A percentile compares a stretch with the other conserved stretches of the same genome.
phyloP scores from a whole-genome alignment of 352 stramenopile species.

The Thraustotheca clavata region DNA sequence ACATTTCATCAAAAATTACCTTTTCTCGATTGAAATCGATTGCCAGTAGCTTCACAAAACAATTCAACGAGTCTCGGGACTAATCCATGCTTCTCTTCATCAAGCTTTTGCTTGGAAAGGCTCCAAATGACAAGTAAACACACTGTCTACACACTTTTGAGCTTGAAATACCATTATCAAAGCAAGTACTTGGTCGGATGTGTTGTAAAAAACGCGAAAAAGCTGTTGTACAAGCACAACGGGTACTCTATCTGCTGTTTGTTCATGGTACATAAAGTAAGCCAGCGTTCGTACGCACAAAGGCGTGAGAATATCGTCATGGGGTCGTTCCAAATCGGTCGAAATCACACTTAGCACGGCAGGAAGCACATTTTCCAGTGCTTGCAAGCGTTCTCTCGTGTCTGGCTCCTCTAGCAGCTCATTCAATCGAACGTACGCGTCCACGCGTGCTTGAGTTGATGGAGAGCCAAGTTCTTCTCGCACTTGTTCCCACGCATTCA shows the following conservation, averaged over 20 bases:
- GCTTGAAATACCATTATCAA: not conserved
- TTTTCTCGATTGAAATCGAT: conserved; percentile 15
- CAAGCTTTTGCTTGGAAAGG: conserved; percentile 17
- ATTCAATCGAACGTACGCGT: conserved; percentile 10
- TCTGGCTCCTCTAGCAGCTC: conserved; percentile 18
- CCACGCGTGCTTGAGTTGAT: conserved; percentile 5
- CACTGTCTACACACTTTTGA: conserved; percentile 2
- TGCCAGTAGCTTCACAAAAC: conserved; percentile 10
- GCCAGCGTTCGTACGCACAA: conserved; percentile 6
- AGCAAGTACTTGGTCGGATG: conserved; percentile 10
- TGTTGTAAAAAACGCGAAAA: conserved; percentile 8
- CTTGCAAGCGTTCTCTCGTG: conserved; percentile 3
- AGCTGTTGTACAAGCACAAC: not conserved
- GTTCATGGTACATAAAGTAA: conserved; percentile 21
- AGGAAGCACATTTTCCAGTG: not conserved
- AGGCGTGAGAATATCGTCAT: not conserved
- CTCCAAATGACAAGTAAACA: conserved; percentile 12
- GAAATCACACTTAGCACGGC: not conserved
- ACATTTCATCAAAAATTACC: not conserved
- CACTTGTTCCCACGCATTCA: too few species aligned
- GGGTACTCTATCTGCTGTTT: not conserved
- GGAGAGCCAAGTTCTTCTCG: too few species aligned
- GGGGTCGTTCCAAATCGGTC: not conserved
- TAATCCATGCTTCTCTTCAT: conserved; percentile 4
- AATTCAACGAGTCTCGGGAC: conserved; percentile 13